These are phyloP conservation scores for Ormosia semicastrata DNA, from an alignment of 306 rosid species.

Conservation along the genomic window DNA sequence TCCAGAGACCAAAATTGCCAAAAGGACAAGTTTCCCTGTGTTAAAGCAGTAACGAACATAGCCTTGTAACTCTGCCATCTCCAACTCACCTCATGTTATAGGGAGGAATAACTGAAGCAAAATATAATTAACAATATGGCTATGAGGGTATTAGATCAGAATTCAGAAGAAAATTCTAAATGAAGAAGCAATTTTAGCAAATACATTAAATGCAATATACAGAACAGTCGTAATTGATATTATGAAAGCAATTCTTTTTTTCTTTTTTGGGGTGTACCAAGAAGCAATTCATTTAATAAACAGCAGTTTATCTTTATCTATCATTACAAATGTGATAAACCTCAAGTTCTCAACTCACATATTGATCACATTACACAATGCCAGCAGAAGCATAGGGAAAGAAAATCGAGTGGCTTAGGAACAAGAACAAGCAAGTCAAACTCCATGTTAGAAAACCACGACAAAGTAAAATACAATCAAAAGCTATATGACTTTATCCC, in stretches of 20 bases:
- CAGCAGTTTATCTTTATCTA: background rate
- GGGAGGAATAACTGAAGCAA: slow-evolving; percentile 45
- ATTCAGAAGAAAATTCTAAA: background rate
- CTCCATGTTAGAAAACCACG: background rate
- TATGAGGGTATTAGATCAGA: background rate
- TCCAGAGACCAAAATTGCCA: slow-evolving; percentile 85
- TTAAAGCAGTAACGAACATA: slow-evolving; percentile 66
- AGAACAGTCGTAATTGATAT: background rate
- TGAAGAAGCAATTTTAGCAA: background rate
- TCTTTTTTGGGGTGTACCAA: too few relatives aligned
- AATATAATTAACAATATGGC: background rate
- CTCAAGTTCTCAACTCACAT: background rate
- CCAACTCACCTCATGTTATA: slow-evolving; percentile 53
- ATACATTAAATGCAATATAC: background rate
- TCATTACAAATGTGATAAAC: background rate
- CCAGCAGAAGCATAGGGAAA: background rate
- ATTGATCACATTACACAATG: background rate
- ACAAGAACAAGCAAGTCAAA: slow-evolving; percentile 5
- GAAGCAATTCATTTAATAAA: too few relatives aligned
- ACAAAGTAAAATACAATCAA: background rate
- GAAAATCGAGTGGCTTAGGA: background rate
- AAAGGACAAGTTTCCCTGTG: slow-evolving; percentile 65
- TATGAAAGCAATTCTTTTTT: too few relatives aligned
- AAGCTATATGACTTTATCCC: background rate
- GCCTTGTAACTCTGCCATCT: slow-evolving; percentile 82